Evolutionary conservation across 2,329 filamentous ascomycete species (phyloP).

Genomic region (Cercospora sesami): DNA sequence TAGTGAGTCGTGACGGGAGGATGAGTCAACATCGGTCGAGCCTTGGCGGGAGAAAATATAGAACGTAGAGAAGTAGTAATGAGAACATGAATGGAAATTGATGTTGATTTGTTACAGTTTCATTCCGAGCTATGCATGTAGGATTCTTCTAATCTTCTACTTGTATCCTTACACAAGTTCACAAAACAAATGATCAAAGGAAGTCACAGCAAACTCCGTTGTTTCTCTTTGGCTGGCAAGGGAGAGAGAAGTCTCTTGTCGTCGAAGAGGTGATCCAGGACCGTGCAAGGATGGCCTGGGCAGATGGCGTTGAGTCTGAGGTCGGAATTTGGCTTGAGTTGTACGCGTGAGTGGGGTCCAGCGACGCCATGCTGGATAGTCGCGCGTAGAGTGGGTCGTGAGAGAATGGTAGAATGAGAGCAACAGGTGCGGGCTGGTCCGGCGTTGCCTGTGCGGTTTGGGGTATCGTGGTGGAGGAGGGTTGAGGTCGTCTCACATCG

Average conservation of each 20-base stretch:
- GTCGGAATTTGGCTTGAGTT: conserved; percentile 6
- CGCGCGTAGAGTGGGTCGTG: background rate
- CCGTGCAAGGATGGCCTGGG: conserved; percentile 5
- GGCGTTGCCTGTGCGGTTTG: background rate
- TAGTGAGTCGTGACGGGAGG: no score
- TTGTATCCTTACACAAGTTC: background rate
- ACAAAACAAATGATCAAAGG: background rate
- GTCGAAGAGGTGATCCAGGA: conserved; percentile 13
- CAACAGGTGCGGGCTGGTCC: background rate
- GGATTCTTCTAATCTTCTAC: background rate
- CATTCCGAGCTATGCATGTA: background rate
- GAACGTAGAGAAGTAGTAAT: background rate
- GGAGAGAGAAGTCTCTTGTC: background rate
- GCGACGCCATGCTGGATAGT: conserved; percentile 1
- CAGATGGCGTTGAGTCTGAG: conserved; percentile 12
- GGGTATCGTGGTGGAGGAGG: background rate
- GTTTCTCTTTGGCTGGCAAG: background rate
- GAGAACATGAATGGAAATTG: background rate
- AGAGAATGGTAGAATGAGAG: background rate
- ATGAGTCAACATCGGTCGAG: background rate
- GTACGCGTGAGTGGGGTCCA: background rate
- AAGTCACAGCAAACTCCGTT: conserved; percentile 1
- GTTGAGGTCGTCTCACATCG: background rate
- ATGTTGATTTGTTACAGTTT: background rate
- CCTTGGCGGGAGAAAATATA: background rate